These are phyloP conservation scores for Saksenaea oblongispora DNA, from an alignment of 371 early-diverging fungal genomes.

Conservation along the genomic window DNA sequence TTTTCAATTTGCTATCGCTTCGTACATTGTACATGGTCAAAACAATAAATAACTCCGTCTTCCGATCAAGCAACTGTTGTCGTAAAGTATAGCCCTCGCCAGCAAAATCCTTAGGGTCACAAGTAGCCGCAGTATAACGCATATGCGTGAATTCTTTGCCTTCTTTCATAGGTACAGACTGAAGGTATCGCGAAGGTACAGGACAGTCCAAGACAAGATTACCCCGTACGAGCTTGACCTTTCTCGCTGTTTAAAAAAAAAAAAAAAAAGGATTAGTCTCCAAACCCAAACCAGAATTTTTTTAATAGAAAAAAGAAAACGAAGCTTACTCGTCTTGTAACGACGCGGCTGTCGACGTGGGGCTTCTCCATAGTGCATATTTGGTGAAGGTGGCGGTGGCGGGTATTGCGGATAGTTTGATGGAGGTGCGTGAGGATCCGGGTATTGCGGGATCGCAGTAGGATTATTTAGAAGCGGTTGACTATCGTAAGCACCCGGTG, in stretches of 20 bases:
- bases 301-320: constrained; percentile 1
- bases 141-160: constrained; percentile 76
- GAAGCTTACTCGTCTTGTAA: constrained; percentile 60
- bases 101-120: constrained; percentile 82
- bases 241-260: constrained; percentile 31
- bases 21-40: constrained; percentile 83
- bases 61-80: constrained; percentile 69
- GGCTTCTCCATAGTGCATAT: constrained; percentile 46
- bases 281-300: not conserved
- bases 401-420: constrained; percentile 16
- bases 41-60: constrained; percentile 89
- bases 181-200: constrained; percentile 66
- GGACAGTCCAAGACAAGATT: constrained; percentile 82
- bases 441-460: constrained; percentile 10
- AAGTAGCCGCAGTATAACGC: constrained; percentile 84
- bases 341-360: constrained; percentile 62
- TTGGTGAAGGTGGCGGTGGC: constrained; percentile 21
- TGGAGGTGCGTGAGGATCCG: constrained; percentile 8
- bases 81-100: constrained; percentile 78
- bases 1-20: not conserved
- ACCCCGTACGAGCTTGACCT: constrained; percentile 72
- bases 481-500: constrained; percentile 16
- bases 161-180: constrained; percentile 58
- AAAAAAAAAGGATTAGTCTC: not conserved
- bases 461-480: constrained; percentile 32